Base-by-base conservation (phyloP, 129 eudicot genomes). In the Silybum marianum region DNA sequence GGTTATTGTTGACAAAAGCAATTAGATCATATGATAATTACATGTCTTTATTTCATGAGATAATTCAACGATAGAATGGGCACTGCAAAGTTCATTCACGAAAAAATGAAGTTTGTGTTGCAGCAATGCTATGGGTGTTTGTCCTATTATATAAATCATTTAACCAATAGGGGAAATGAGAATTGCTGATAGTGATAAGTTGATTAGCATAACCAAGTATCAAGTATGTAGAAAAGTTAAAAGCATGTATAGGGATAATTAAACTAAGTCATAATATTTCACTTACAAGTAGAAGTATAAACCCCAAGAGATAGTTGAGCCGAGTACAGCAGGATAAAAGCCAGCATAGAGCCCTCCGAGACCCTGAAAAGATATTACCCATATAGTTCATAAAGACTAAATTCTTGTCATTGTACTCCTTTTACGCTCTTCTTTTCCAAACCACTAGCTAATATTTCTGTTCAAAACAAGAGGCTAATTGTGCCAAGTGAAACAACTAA, bases 291-390 rank as follows among this genome's bases (percentile, higher is more conserved):
- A 95, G 88, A 95, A 95, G 81, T 93, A 95, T 75, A 95, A 81
- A 73, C 93, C 99, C 99, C 99, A 95, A 30, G 99, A 95, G 81
- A 95, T 74, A 63, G 99, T 93, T 51, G 99, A 95, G 78, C 99
- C 99, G 18, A 95, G 91, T 62, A 92, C 95, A 25, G 98, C 98
- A 73, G 99, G 99, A 80, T 85, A 91, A 81, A 93, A 93, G 44
- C 99, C 99, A 26, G 92, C 97, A 86, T 95, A 95, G 73, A 95
- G 90, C 69, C 99, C 99, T 87, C 95, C 81, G 68, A 91, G 78
- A 51, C 99, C 99, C 99, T 95, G 93, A 72, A 72, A 76, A 63
- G 23, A 82, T 69, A 44, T 26, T 69, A 68, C 26, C 28, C 82
- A 44, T 69, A 3, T 68, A 78, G 24, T 26, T 78, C 68, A 68